phyloP scores from a whole-genome alignment of 768 basidiomycete species.

The Mycena vitilis region DNA sequence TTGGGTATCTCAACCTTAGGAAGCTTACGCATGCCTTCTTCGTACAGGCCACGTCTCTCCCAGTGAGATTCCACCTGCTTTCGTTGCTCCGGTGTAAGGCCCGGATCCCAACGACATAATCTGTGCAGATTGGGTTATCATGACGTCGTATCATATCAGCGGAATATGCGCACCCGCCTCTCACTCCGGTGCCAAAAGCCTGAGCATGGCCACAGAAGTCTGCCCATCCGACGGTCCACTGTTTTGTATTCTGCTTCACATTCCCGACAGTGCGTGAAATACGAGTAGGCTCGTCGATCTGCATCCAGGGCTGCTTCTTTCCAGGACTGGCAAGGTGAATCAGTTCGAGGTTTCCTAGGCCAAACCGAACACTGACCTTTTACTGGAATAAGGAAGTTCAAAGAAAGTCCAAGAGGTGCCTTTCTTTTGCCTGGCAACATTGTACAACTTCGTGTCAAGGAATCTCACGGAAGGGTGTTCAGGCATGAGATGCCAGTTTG shows the following conservation, averaged over 20 bases:
- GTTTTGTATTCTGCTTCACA: not conserved
- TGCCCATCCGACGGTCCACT: not conserved
- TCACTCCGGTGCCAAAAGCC: not conserved
- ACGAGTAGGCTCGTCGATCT: not conserved
- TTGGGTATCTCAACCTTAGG: not conserved
- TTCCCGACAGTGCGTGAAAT: not conserved
- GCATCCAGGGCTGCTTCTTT: not conserved
- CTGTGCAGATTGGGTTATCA: not conserved
- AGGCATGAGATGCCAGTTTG: not conserved
- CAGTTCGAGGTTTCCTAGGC: not conserved
- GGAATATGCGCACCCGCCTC: not conserved
- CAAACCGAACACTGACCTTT: not conserved
- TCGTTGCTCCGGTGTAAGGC: not conserved
- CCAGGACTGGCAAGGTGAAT: not conserved
- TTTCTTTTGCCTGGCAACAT: not conserved
- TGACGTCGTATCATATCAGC: too few relatives aligned
- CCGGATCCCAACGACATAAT: not conserved
- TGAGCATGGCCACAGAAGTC: not conserved
- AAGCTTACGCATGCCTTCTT: not conserved
- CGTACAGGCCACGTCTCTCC: not conserved
- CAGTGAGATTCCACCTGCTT: not conserved
- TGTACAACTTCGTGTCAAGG: not conserved
- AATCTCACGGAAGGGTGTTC: not conserved
- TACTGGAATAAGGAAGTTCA: not conserved
- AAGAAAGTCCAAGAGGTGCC: not conserved